phyloP scores from a whole-genome alignment of 2,329 filamentous ascomycete genomes.

The Penicillium sp. region DNA sequence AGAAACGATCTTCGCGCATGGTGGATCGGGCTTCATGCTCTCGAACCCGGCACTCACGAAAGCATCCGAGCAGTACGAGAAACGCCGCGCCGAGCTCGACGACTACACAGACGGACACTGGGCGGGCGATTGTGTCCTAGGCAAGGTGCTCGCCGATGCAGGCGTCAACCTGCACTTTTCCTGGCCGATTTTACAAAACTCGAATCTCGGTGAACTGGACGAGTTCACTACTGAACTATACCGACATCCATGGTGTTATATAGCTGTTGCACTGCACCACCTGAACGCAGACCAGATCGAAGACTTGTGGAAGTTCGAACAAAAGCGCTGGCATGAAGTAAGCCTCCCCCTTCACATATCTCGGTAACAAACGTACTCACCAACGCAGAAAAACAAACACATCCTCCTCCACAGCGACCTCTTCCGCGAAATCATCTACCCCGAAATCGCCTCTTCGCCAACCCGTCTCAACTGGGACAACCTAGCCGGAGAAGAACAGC shows the following conservation, averaged over 20 bases:
- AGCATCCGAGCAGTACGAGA: constrained; percentile 41
- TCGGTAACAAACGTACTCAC: neutral
- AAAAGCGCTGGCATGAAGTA: constrained; percentile 58
- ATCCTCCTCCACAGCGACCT: constrained; percentile 35
- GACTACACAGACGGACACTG: constrained; percentile 45
- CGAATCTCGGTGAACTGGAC: constrained; percentile 42
- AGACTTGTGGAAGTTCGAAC: constrained; percentile 45
- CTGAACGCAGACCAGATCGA: constrained; percentile 42
- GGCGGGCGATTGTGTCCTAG: constrained; percentile 50
- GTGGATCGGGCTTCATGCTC: constrained; percentile 51
- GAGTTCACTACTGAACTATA: constrained; percentile 39
- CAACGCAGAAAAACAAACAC: constrained; percentile 18
- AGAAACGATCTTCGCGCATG: constrained; percentile 49
- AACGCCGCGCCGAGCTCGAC: constrained; percentile 42
- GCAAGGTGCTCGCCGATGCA: constrained; percentile 45
- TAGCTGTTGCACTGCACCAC: constrained; percentile 49
- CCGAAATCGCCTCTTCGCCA: constrained; percentile 27
- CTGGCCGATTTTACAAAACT: constrained; percentile 47
- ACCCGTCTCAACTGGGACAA: constrained; percentile 33
- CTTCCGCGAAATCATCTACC: constrained; percentile 36
- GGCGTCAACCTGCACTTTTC: constrained; percentile 44
- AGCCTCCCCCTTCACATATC: too few relatives aligned
- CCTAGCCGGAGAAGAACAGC: constrained; percentile 30
- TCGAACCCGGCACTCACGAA: constrained; percentile 48
- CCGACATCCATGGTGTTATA: constrained; percentile 48